A percentile compares a stretch with the other conserved stretches of the same genome.
phyloP scores from a whole-genome alignment of 2,329 filamentous ascomycete genomes.

The Trichoderma koningiopsis region DNA sequence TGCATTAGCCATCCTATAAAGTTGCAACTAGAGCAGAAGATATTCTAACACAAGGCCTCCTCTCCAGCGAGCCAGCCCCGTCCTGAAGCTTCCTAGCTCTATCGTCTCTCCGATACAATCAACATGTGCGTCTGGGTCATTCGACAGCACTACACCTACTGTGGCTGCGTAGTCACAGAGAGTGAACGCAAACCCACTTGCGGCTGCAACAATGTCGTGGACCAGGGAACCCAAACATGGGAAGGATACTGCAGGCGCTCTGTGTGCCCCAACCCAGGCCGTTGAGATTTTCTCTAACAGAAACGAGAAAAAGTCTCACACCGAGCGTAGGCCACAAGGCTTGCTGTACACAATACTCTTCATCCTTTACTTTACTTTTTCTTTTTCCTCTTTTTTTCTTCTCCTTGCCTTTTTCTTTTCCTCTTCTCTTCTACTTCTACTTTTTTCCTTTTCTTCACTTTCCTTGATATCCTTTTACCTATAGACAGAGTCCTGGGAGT shows the following conservation, averaged over 20 bases:
- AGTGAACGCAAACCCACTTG: slow-evolving; percentile 36
- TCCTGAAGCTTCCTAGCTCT: background rate
- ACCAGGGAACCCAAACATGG: slow-evolving; percentile 37
- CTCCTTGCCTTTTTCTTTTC: background rate
- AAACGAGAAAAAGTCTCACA: background rate
- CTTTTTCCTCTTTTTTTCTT: background rate
- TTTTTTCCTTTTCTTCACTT: slow-evolving; percentile 1
- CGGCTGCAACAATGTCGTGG: slow-evolving; percentile 34
- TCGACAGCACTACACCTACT: slow-evolving; percentile 38
- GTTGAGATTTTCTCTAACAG: background rate
- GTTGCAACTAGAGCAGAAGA: background rate
- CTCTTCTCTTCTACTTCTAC: slow-evolving; percentile 19
- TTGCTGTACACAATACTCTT: background rate
- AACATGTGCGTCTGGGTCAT: slow-evolving; percentile 42
- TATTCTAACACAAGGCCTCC: background rate
- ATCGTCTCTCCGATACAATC: slow-evolving; percentile 7
- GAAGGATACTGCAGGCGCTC: slow-evolving; percentile 39
- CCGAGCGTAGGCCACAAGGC: background rate
- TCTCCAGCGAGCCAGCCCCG: background rate
- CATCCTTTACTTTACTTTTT: too few relatives aligned
- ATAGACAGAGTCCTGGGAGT: slow-evolving; percentile 14
- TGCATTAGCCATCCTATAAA: background rate
- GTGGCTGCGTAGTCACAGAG: slow-evolving; percentile 37
- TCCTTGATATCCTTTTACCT: slow-evolving; percentile 3
- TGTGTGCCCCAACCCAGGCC: slow-evolving; percentile 38